Evolutionary conservation across 768 basidiomycete genomes (phyloP).

Genomic region (Pleurotus tuoliensis): DNA sequence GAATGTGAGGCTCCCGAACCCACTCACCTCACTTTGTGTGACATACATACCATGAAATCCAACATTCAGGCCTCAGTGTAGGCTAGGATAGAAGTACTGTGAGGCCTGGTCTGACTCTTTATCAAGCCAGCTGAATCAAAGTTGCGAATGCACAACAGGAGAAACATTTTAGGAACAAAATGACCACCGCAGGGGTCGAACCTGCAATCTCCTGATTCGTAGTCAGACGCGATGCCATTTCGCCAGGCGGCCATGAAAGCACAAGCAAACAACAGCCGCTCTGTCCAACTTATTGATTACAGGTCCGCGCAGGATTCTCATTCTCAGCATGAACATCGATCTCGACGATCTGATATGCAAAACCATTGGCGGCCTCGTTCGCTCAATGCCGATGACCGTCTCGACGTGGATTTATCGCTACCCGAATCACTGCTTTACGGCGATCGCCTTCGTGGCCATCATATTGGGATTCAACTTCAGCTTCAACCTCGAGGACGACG

Average conservation of each 20-base stretch:
- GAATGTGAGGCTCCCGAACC: too few relatives aligned
- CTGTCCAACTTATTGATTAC: background rate
- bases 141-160: too few relatives aligned
- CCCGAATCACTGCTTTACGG: background rate
- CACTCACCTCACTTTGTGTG: too few relatives aligned
- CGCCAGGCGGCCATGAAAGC: constrained; percentile 71
- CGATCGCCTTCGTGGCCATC: background rate
- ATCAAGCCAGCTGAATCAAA: too few relatives aligned
- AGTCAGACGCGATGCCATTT: constrained; percentile 94
- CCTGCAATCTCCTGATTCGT: constrained; percentile 94
- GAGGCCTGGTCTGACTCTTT: too few relatives aligned
- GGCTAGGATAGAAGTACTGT: too few relatives aligned
- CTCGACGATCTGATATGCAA: background rate
- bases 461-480: background rate
- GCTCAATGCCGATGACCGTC: background rate
- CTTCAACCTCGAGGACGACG: background rate
- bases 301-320: background rate
- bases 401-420: background rate
- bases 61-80: too few relatives aligned
- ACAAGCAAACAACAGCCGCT: too few relatives aligned
- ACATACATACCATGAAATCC: too few relatives aligned
- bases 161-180: background rate
- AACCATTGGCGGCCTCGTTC: too few relatives aligned
- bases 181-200: constrained; percentile 90
- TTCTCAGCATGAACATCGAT: background rate